Base-by-base conservation (phyloP, 352 stramenopile genomes). In the Pythium coloratum region DNA sequence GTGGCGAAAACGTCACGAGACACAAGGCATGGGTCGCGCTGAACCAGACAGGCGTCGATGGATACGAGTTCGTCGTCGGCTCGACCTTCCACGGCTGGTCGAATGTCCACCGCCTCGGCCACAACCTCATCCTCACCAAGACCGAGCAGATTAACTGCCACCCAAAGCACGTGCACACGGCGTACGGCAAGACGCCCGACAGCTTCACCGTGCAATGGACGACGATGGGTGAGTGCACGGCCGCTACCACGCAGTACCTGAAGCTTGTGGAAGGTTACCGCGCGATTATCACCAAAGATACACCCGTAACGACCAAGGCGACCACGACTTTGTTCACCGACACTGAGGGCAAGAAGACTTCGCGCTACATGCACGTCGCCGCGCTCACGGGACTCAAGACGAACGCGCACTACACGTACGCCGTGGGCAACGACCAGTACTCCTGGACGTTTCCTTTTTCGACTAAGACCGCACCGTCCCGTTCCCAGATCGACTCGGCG, bases 71-170 rank as follows among this genome's bases (percentile, higher is more conserved):
- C 64, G 75, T 90, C 50, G 84, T 93, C 14, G 86, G 83, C 55
- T 95, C 84, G 4, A 75, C 81, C 24, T 90, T 84, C 69, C 86
- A 95, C 66, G 86, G 86, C 58, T 95, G 81, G 82, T 93, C 86
- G 3, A 85, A 75, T 36, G 59, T 89, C 18, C 83, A 90, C 59
- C 81, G 74, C 12, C 59, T 93, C 9, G 83, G 84, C 6, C 61
- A 73, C 18, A 92, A 89, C 58, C 42, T 76, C 28, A 66, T 80
- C 8, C 80, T 84, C 46, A 62, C 73, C 46, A 68, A 67, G 46
- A 62, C 75, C 3, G 70, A 82, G 56, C 78, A 76, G 8, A 77
- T 87, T 55, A 64, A 73, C 12, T 95, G 86, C 36, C 80, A 80
- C 34, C 84, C 85, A 3, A 91, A 93, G 71, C 88, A 93, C 60